These are phyloP conservation scores for Fusarium gaditjirri DNA, from an alignment of 2,329 filamentous ascomycete species.

Conservation along the genomic window DNA sequence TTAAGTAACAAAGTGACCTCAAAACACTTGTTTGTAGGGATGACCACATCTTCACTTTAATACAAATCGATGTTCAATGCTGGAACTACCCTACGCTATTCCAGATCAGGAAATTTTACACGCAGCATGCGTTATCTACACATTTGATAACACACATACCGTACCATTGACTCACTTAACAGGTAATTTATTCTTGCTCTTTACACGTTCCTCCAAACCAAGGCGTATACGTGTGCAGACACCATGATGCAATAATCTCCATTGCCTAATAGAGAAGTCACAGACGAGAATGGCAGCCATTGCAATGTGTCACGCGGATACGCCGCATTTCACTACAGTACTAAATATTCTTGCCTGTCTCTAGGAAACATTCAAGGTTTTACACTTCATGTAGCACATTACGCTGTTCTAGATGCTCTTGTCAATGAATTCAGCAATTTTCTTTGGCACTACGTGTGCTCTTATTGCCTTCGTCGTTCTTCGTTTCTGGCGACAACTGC, in stretches of 20 bases:
- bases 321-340: accelerated
- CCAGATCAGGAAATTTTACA: neutral
- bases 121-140: neutral
- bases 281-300: neutral
- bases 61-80: accelerated
- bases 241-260: accelerated
- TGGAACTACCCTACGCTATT: neutral
- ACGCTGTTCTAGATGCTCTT: accelerated
- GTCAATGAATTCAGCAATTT: accelerated
- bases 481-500: neutral
- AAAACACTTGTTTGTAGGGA: accelerated
- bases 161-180: neutral
- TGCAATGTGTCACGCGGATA: accelerated
- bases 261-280: neutral
- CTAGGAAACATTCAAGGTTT: accelerated
- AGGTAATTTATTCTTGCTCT: neutral
- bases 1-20: accelerated
- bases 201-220: accelerated
- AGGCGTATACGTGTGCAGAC: accelerated
- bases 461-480: neutral
- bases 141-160: no score
- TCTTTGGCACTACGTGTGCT: neutral
- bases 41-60: accelerated
- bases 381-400: accelerated
- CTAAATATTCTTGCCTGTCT: neutral